Percentiles rank a stretch among this genome's conserved stretches.
phyloP scores from a whole-genome alignment of 441 rosid genomes.

The Erysimum pusillum region DNA sequence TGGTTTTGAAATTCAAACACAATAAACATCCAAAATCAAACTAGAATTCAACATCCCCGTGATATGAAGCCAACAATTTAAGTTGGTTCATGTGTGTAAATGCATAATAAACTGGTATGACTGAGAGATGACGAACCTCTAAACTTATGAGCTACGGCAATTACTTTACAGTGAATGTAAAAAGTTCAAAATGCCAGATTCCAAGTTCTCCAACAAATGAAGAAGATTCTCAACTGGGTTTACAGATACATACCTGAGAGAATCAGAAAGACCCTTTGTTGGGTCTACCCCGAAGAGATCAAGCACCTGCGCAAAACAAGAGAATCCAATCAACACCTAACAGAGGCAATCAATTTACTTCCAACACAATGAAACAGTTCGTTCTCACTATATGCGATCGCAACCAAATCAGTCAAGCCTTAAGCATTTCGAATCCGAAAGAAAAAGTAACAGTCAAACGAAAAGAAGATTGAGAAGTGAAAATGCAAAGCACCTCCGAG shows the following conservation, averaged over 20 bases:
- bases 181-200: no score
- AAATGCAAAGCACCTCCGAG: slow-evolving; percentile 70
- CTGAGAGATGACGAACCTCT: not conserved
- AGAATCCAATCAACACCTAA: slow-evolving; percentile 35
- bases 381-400: slow-evolving; percentile 21
- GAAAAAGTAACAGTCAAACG: no score
- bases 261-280: slow-evolving; percentile 78
- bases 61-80: not conserved
- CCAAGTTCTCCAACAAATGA: no score
- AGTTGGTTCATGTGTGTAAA: slow-evolving; percentile 4
- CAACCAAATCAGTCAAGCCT: slow-evolving; percentile 11
- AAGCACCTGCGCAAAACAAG: slow-evolving; percentile 54
- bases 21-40: not conserved
- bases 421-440: not conserved
- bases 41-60: not conserved
- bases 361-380: no score
- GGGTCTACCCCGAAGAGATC: slow-evolving; percentile 88
- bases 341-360: no score
- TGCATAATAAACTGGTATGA: not conserved
- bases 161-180: no score
- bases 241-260: no score
- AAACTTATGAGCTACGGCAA: no score
- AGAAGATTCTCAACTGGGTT: no score
- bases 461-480: slow-evolving; percentile 7
- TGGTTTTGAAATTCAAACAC: not conserved